These are phyloP conservation scores for Ascochyta viciae-villosae DNA, from an alignment of 2,329 filamentous ascomycete genomes.

Conservation along the genomic window DNA sequence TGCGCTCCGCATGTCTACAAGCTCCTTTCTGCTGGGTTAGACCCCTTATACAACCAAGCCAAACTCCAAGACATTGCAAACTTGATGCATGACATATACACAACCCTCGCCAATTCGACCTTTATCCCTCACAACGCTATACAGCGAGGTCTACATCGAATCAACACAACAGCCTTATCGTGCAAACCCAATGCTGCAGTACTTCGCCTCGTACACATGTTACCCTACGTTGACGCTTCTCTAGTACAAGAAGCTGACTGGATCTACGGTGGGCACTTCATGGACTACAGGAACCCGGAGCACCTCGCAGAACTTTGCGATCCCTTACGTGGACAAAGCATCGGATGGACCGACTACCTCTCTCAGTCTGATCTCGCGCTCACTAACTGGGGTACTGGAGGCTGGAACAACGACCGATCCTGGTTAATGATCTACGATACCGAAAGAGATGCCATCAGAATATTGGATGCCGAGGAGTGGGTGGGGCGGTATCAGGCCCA, in stretches of 20 bases:
- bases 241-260: conserved; percentile 14
- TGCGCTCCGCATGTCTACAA: conserved; percentile 12
- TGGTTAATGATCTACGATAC: conserved; percentile 23
- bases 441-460: conserved; percentile 14
- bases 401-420: conserved; percentile 20
- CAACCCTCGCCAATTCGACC: conserved; percentile 16
- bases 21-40: neutral
- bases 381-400: conserved; percentile 19
- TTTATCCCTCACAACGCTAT: conserved; percentile 24
- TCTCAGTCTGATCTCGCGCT: conserved; percentile 10
- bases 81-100: conserved; percentile 24
- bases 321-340: neutral
- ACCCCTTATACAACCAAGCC: conserved; percentile 14
- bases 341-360: conserved; percentile 15
- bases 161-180: conserved; percentile 18
- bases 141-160: conserved; percentile 20
- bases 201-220: conserved; percentile 22
- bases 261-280: conserved; percentile 22
- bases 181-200: conserved; percentile 18
- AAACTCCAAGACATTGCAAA: conserved; percentile 17
- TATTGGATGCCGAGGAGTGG: conserved; percentile 19
- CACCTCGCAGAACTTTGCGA: conserved; percentile 12
- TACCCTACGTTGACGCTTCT: conserved; percentile 22
- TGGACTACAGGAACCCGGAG: conserved; percentile 18
- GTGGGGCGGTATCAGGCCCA: neutral